phyloP scores from a whole-genome alignment of 345 rosid genomes.

The Sisymbrium altissimum region DNA sequence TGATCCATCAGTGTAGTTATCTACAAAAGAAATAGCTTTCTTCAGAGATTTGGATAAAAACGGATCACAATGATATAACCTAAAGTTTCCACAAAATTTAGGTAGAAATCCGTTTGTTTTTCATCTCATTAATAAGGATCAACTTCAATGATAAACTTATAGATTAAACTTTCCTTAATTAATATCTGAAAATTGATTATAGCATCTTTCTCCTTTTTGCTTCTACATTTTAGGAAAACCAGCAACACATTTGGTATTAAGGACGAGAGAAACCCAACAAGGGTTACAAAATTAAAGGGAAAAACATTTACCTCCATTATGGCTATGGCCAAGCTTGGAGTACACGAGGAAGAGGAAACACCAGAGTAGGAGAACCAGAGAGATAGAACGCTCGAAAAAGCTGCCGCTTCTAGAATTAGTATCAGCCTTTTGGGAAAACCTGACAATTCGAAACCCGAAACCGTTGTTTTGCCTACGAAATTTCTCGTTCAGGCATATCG shows the following conservation, averaged over 20 bases:
- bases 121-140: neutral
- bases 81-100: neutral
- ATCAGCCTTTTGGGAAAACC: slow-evolving; percentile 9
- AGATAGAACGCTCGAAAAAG: slow-evolving; percentile 50
- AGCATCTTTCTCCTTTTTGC: neutral
- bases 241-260: neutral
- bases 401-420: neutral
- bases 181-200: neutral
- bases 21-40: slow-evolving; percentile 1
- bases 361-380: slow-evolving; percentile 61
- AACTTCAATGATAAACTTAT: neutral
- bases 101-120: neutral
- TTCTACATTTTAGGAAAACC: neutral
- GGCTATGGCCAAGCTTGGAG: slow-evolving; percentile 63
- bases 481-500: slow-evolving; percentile 33
- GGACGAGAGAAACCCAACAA: neutral
- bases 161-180: slow-evolving; percentile 4
- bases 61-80: neutral
- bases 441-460: slow-evolving; percentile 12
- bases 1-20: slow-evolving; percentile 31
- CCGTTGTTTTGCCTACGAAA: slow-evolving; percentile 6
- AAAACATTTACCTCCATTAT: slow-evolving; percentile 49
- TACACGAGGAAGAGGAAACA: slow-evolving; percentile 58
- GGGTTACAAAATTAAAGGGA: neutral
- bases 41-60: neutral